Evolutionary conservation across 805 yeast species (phyloP), one percentile per base, ranked within the genome.

Genomic region (Cyberlindnera samutprakarnensis): DNA sequence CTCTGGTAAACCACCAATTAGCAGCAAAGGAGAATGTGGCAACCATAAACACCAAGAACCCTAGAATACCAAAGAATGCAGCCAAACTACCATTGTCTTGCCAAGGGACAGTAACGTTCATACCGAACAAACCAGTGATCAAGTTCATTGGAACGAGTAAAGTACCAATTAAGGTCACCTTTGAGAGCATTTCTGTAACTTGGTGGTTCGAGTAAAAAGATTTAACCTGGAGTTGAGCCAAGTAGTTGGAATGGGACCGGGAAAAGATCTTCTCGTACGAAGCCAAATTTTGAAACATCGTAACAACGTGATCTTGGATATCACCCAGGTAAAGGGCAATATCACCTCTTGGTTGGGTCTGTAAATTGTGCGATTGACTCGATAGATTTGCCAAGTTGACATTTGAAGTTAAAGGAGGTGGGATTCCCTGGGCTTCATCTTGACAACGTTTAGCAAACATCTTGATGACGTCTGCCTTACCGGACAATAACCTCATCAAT

Each of bases 381-480:
- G 50, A 58, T 18, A 61, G 33, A 29, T 59, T 59, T 5, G 66
- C 64, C 33, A 62, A 50, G 38, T 61, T 61, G 7, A 59, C 49
- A 32, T 51, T 54, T 1, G 66, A 61, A 4, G 66, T 61, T 29
- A 61, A 35, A 1, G 66, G 63, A 6, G 64, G 64, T 3, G 66
- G 64, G 34, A 61, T 57, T 6, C 66, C 65, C 35, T 57, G 60
- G 4, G 52, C 56, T 30, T 63, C 68, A 59, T 87, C 96, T 49
- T 81, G 88, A 57, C 96, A 87, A 48, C 97, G 70, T 56, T 90
- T 90, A 23, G 95, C 92, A 64, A 90, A 86, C 94, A 87, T 88
- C 47, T 83, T 82, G 49, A 90, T 84, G 33, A 90, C 97, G 56
- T 90, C 97, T 1, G 96, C 96, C 54, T 90, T 90, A 42, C 95